These are phyloP conservation scores for Tremella yokohamensis DNA, from an alignment of 768 basidiomycete species.

Conservation along the genomic window DNA sequence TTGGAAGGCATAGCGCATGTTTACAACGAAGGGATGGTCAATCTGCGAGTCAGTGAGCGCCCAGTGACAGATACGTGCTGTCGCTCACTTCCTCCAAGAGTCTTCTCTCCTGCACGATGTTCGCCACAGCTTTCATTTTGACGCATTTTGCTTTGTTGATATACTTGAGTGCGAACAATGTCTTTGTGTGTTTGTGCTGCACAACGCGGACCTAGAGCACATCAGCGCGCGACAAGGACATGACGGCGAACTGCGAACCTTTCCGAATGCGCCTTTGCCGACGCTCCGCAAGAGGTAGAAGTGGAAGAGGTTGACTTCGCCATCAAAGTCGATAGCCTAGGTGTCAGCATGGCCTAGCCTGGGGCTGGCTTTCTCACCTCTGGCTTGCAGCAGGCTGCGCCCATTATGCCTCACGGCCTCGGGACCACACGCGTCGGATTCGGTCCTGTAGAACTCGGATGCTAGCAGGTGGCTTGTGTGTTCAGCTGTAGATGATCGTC, in stretches of 20 bases:
- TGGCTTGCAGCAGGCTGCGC: conserved; percentile 78
- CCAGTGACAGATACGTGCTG: neutral
- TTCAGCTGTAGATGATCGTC: too few relatives aligned
- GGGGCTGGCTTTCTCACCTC: conserved; percentile 56
- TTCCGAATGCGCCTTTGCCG: conserved; percentile 97
- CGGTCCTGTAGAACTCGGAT: too few relatives aligned
- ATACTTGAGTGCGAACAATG: conserved; percentile 93
- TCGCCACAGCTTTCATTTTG: conserved; percentile 83
- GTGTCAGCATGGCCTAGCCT: conserved; percentile 5
- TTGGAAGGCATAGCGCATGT: conserved; percentile 92
- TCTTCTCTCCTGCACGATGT: conserved; percentile 88
- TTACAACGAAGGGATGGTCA: conserved; percentile 84
- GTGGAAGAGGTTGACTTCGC: conserved; percentile 87
- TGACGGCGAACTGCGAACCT: conserved; percentile 59
- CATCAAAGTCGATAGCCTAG: conserved; percentile 73
- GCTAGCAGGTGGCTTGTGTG: too few relatives aligned
- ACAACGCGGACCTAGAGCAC: conserved; percentile 79
- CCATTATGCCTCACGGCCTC: conserved; percentile 56
- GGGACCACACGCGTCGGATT: neutral
- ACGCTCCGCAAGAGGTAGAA: conserved; percentile 93
- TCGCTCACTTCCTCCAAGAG: conserved; percentile 80
- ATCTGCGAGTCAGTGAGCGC: conserved; percentile 57
- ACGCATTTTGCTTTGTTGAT: conserved; percentile 94
- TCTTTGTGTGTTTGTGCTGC: conserved; percentile 88
- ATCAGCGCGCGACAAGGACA: conserved; percentile 4